Percentiles rank a stretch among this genome's conserved stretches.
phyloP scores from a whole-genome alignment of 2,329 filamentous ascomycete genomes.

The Pestalotiopsis sp. region DNA sequence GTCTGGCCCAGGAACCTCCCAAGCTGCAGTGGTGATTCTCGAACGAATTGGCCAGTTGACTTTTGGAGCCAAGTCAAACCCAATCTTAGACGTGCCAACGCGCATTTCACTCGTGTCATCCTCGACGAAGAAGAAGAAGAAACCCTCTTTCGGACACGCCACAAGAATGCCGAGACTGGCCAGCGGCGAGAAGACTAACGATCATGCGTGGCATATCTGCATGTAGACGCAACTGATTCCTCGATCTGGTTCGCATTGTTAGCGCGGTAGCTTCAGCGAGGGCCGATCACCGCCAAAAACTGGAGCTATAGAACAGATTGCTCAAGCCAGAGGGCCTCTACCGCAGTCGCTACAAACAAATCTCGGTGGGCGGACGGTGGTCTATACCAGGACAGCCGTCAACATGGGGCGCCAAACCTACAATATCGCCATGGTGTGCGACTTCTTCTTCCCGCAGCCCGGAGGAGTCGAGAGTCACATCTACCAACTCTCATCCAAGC shows the following conservation, averaged over 20 bases:
- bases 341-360: background rate
- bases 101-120: background rate
- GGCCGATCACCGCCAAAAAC: background rate
- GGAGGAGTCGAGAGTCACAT: slow-evolving; percentile 98
- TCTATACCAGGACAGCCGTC: slow-evolving; percentile 16
- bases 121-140: background rate
- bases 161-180: background rate
- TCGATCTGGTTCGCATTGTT: background rate
- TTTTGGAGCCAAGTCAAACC: too few relatives aligned
- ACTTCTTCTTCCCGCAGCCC: slow-evolving; percentile 98
- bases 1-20: background rate
- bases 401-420: slow-evolving; percentile 60
- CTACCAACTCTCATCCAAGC: slow-evolving; percentile 94
- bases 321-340: background rate
- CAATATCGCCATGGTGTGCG: slow-evolving; percentile 90
- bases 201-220: background rate
- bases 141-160: background rate
- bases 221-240: background rate
- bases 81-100: background rate
- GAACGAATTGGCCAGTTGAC: too few relatives aligned
- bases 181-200: background rate
- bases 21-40: too few relatives aligned
- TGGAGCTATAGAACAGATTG: background rate
- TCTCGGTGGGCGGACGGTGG: too few relatives aligned
- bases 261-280: background rate